Conservation (phyloP, 495 filamentous ascomycete species). For the Niebla homalea region DNA sequence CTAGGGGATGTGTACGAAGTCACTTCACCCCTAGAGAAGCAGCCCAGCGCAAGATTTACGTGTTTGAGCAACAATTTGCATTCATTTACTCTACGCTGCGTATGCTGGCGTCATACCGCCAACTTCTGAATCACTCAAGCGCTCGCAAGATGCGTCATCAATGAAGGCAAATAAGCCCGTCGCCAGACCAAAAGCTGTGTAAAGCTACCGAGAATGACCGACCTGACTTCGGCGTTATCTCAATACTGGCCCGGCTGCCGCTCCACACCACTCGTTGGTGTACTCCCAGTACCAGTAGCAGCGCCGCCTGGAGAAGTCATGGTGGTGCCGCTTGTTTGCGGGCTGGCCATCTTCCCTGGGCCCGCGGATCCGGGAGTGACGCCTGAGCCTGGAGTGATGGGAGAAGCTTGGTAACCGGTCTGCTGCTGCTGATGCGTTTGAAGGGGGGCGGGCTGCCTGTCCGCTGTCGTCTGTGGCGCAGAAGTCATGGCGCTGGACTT, state of each 20-base stretch:
- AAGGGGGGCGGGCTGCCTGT: constrained; percentile 19
- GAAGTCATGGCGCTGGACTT: constrained; percentile 12
- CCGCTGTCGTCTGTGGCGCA: constrained; percentile 8
- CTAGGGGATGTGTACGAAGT: no score
- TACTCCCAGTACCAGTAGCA: constrained; percentile 1
- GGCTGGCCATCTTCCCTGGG: background rate
- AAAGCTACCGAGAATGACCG: no score
- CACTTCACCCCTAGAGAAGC: no score
- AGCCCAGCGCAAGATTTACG: no score
- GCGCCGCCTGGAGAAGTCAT: background rate
- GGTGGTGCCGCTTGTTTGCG: constrained; percentile 1
- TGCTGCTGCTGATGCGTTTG: constrained; percentile 23
- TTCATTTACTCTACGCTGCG: no score
- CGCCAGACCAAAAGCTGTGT: no score
- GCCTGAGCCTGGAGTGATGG: constrained; percentile 2
- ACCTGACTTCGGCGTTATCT: background rate
- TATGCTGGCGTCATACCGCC: no score
- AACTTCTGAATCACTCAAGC: no score
- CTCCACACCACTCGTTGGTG: constrained; percentile 11
- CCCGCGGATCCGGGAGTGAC: background rate
- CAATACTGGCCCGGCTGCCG: constrained; percentile 17
- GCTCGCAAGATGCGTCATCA: no score
- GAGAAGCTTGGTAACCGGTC: constrained; percentile 12
- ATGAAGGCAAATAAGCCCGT: no score
- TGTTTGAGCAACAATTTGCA: no score